A percentile compares a stretch with the other conserved stretches of the same genome.
These are phyloP conservation scores for Botrytis fragariae DNA, from an alignment of 2,329 filamentous ascomycete genomes.

Conservation along the genomic window DNA sequence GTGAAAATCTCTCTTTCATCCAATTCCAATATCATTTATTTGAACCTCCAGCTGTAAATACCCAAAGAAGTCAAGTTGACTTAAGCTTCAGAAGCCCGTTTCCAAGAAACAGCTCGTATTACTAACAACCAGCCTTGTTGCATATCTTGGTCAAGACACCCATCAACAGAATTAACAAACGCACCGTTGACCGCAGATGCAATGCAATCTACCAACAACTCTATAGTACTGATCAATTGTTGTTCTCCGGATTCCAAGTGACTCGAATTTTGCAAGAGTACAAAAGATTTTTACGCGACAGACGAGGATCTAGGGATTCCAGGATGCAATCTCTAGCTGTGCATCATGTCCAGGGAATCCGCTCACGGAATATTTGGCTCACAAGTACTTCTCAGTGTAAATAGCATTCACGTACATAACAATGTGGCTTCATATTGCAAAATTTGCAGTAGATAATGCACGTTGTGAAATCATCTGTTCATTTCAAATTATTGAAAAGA, in stretches of 20 bases:
- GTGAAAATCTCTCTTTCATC: neutral
- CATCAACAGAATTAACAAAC: neutral
- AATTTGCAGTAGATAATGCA: neutral
- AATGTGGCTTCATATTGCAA: neutral
- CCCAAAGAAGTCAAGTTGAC: neutral
- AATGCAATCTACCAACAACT: neutral
- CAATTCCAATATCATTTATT: neutral
- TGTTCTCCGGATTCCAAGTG: neutral
- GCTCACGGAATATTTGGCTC: neutral
- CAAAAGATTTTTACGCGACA: neutral
- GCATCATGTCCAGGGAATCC: no score
- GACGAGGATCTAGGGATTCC: neutral
- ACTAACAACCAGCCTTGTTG: neutral
- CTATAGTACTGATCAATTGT: neutral
- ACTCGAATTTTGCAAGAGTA: neutral
- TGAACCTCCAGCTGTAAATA: neutral
- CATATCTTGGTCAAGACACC: neutral
- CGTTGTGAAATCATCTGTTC: neutral
- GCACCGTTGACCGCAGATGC: neutral
- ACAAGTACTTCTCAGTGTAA: neutral
- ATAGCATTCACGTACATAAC: neutral
- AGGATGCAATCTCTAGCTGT: neutral
- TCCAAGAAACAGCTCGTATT: neutral
- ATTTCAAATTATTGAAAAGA: neutral
- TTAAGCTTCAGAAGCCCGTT: neutral